Evolutionary conservation across 768 basidiomycete genomes (phyloP), one percentile per base, ranked within the genome.

Genomic region (Strobilomyces dryophilus): DNA sequence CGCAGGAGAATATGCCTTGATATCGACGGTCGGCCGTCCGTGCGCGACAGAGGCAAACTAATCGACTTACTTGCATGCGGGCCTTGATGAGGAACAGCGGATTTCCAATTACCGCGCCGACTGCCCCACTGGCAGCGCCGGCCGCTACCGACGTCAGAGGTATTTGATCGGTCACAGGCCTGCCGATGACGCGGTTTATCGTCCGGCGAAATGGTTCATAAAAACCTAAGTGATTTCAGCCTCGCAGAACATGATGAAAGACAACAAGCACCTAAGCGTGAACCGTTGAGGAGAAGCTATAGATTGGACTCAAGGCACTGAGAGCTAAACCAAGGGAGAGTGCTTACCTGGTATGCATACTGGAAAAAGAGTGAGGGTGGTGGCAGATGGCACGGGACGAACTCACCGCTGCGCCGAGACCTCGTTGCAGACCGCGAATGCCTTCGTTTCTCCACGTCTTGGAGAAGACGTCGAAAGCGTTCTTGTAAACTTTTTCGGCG

Each of bases 11-110:
- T 93, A 99, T 27, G 97, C 97, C 87, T 90, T 49, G 9, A 36
- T 18, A 35, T 26, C 12, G n/a, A 44, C 26, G 20, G 42, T 57
- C 40, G 54, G 34, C 34, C 41, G 36, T 24, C 44, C 53, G 20
- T 3, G 46, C 21, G n/a, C 17, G 39, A 31, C 47, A 42, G 39
- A 18, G 3, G n/a, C 1, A 14, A 17, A 20, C 1, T 8, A 21
- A 43, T 12, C 41, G 15, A 47, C 60, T 52, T 17, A 86, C 88
- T 79, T 99, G 97, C 89, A 99, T 98, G 42, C 97, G 83, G 6
- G 97, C 97, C 73, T 99, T 99, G 66, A 99, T 84, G 52, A 99
- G 75, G 72, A 97, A 99, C 12, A 97, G 73, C 0, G 94, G 94
- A 67, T 92, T 95, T 39, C 93, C 94, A 40, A 94, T 70, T 47